Evolutionary conservation across 1,284 basidiomycete species (phyloP), one percentile per base, ranked within the genome.

Genomic region (Rhodotorula sp.): DNA sequence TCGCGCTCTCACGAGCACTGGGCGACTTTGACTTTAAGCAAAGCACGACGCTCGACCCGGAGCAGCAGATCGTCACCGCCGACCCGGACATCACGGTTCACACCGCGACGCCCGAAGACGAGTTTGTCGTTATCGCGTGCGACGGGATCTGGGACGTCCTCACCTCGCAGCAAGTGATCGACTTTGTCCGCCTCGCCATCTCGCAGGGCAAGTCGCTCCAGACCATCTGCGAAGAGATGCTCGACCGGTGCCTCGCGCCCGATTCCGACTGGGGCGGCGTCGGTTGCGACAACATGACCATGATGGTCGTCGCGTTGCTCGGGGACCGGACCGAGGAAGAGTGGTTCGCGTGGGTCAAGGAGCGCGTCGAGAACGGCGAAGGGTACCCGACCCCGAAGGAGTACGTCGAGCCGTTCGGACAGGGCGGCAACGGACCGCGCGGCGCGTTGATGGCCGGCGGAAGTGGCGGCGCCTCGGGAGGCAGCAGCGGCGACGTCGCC

Each of bases 21-120:
- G 97, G 97, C 68, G 97, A 99, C 81, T 99, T 99, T 80, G 94
- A 97, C 79, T 99, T 97, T 86, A 99, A 99, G 86, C 94, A 96
- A 83, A 96, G 95, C 80, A 86, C 87, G 65, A 83, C 87, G 16
- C 83, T 98, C 23, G 83, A 87, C 43, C 88, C 95, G 23, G 95
- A 99, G 82, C 87, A 89, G 69, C 97, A 99, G 83, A 91, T 97
- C 69, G 97, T 99, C 76, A 99, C 97, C 5, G 88, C 93, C 65
- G 88, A 98, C 81, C 97, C 97, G 34, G 97, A 99, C 74, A 86
- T 99, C 76, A 90, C 87, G 47, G 85, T 86, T 62, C 95, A 97
- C 83, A 84, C 90, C 69, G 84, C 91, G 47, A 88, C 90, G 2
- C 87, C 87, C 16, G 94, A 99, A 73, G 97, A 99, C 80, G 97